Base-by-base conservation (phyloP, 768 basidiomycete genomes). In the Leucosporidium yakuticum region DNA sequence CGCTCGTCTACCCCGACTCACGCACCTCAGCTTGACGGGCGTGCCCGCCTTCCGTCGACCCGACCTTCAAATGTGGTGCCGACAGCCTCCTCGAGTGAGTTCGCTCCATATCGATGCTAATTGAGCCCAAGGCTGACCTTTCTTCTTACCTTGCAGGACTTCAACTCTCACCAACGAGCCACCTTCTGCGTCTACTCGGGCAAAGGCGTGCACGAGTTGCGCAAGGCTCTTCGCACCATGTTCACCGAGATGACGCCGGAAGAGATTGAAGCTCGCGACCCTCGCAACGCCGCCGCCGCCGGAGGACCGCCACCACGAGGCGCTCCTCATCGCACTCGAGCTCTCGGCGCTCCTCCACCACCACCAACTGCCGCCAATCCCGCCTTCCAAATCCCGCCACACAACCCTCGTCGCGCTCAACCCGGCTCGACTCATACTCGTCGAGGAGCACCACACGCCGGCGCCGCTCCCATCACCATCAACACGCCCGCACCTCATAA, bases 161-260 rank as follows among this genome's bases (percentile, higher is more conserved):
- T 95, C 78, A 97, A 90, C 76, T 82, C 87, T 48, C 88, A 87
- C 57, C 96, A 99, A 77, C 86, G 91, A 59, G 82, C 85, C 25
- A 86, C 91, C 6, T 99, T 98, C 77, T 98, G 96, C 79, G 96
- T 99, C 21, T 99, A 90, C 81, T 97, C 95, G 17, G 91, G 92
- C 27, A 87, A 87, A 72, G 94, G 95, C 11, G 90, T 99, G 2
- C 80, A 84, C 17, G 87, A 91, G 58, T 83, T 99, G 25, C 84
- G 95, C 39, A 81, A 85, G 23, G 93, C 86, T 78, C 81, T 99
- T 21, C 59, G 65, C 31, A 47, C 64, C 3, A 62, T 75, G 34
- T 51, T 63, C 34, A 54, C 34, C 20, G 25, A 36, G 23, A 53
- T 63, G n/a, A 48, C 64, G 0, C 23, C 36, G 4, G 62, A 60